Percentiles rank a stretch among this genome's conserved stretches.
These are phyloP conservation scores for Cystobasidiaceae sp. DNA, from an alignment of 1,284 basidiomycete species.

Conservation along the genomic window DNA sequence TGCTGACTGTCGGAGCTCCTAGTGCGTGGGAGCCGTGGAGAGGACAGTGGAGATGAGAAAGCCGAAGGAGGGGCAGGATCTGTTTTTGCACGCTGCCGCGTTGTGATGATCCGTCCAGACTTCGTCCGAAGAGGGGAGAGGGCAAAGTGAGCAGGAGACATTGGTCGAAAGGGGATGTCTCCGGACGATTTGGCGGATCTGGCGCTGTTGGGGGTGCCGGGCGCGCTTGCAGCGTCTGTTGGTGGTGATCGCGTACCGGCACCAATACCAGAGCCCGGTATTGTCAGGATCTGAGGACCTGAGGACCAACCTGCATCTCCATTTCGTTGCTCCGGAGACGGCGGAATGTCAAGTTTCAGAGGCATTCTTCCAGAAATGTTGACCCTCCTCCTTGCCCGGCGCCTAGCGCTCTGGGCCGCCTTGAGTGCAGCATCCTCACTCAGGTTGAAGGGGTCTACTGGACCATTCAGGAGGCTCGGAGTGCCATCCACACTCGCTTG, in stretches of 20 bases:
- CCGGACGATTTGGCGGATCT: background rate
- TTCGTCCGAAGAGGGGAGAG: conserved; percentile 1
- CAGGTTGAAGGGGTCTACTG: background rate
- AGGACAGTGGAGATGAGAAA: background rate
- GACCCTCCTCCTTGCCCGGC: conserved; percentile 22
- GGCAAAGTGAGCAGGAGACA: conserved; percentile 11
- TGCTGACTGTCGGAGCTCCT: conserved; percentile 7
- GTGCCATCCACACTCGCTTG: background rate
- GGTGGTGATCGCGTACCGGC: conserved; percentile 1
- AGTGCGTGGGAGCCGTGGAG: conserved; percentile 3
- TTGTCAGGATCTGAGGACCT: background rate
- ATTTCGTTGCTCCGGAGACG: conserved; percentile 9
- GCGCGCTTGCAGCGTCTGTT: background rate
- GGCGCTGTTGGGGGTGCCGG: background rate
- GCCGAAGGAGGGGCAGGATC: conserved; percentile 11
- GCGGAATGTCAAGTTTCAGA: conserved; percentile 18
- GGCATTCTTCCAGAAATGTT: conserved; percentile 29
- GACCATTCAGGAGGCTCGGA: background rate
- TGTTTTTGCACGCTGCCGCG: conserved; percentile 20
- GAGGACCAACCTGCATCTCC: background rate
- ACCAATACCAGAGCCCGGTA: background rate
- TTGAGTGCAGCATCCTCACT: conserved; percentile 21
- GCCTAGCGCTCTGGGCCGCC: conserved; percentile 19
- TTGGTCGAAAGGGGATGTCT: background rate
- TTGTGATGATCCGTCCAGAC: background rate